A percentile compares a stretch with the other conserved stretches of the same genome.
Evolutionary conservation across 306 rosid species (phyloP).

Genomic region (Purshia tridentata): DNA sequence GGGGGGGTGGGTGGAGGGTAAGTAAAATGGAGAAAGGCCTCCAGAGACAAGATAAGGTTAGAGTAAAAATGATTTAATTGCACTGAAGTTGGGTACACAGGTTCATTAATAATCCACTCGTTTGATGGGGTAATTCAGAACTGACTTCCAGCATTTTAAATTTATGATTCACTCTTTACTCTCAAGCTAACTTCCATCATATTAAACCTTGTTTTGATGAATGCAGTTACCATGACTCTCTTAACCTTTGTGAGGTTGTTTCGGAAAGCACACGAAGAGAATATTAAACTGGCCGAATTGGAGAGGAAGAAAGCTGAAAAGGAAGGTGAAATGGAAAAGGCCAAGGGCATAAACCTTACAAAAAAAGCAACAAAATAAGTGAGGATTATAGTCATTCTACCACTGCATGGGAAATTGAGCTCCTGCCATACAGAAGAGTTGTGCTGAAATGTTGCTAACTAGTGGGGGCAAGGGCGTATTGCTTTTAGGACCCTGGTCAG

Average conservation of each 20-base stretch:
- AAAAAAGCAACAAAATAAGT: conserved; percentile 53
- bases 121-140: too few relatives aligned
- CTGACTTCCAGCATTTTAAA: too few relatives aligned
- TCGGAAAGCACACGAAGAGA: conserved; percentile 95
- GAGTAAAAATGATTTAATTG: too few relatives aligned
- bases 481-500: conserved; percentile 38
- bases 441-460: conserved; percentile 32
- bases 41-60: too few relatives aligned
- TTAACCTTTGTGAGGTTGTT: conserved; percentile 76
- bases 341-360: conserved; percentile 61
- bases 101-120: too few relatives aligned
- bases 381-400: conserved; percentile 38
- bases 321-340: conserved; percentile 94
- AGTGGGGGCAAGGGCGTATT: conserved; percentile 22
- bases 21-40: too few relatives aligned
- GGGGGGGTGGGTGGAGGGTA: background rate
- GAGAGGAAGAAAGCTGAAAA: conserved; percentile 86
- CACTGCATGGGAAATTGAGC: conserved; percentile 37
- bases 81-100: too few relatives aligned
- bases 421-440: conserved; percentile 36
- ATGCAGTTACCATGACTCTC: conserved; percentile 83
- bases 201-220: conserved; percentile 30
- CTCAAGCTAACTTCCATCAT: conserved; percentile 20
- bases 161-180: background rate
- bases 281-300: conserved; percentile 82